Evolutionary conservation across 2,329 filamentous ascomycete genomes (phyloP).

Genomic region (Talaromyces marneffei): DNA sequence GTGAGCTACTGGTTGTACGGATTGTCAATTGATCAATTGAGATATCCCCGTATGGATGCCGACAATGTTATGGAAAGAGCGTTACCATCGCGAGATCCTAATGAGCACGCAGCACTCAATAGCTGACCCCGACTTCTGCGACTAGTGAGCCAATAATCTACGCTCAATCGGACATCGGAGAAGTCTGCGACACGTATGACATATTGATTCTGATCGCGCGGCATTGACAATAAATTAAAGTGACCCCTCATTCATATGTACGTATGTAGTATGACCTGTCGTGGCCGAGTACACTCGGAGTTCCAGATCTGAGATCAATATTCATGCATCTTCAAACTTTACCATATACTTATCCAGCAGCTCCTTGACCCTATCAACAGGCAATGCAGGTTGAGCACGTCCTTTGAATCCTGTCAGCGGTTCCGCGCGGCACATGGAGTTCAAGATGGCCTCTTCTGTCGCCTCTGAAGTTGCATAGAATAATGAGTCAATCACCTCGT

Average conservation of each 20-base stretch:
- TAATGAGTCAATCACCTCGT: constrained; percentile 2
- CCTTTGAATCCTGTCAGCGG: neutral
- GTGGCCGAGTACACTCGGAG: neutral
- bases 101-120: neutral
- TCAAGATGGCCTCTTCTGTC: constrained; percentile 6
- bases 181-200: neutral
- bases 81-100: neutral
- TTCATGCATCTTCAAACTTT: constrained; percentile 1
- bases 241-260: neutral
- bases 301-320: neutral
- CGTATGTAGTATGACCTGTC: neutral
- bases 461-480: constrained; percentile 6
- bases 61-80: neutral
- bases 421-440: constrained; percentile 1
- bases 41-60: neutral
- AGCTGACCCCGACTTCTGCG: no score
- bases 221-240: neutral
- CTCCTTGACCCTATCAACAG: constrained; percentile 5
- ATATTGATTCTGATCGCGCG: neutral
- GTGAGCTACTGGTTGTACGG: no score
- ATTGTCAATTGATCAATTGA: neutral
- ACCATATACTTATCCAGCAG: constrained; percentile 4
- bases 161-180: neutral
- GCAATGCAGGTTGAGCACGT: neutral
- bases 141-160: neutral